Conservation (phyloP, 2,329 filamentous ascomycete genomes). For the Chrysoporthe cubensis region DNA sequence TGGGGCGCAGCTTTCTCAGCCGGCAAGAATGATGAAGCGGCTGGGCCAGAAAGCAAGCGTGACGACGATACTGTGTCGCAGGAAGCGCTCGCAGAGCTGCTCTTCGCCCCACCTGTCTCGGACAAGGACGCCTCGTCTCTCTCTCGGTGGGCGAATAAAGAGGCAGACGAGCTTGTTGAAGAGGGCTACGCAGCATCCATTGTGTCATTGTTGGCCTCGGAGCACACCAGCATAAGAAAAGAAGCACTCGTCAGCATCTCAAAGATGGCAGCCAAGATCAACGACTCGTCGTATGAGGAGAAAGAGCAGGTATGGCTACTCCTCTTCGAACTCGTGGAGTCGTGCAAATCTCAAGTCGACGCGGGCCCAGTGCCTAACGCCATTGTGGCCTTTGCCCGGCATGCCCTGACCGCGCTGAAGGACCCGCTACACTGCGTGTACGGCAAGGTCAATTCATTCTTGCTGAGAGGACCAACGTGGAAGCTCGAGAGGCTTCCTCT, state of each 20-base stretch:
- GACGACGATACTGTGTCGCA: slow-evolving; percentile 24
- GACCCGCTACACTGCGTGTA: slow-evolving; percentile 84
- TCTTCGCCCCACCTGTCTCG: slow-evolving; percentile 51
- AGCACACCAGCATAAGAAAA: slow-evolving; percentile 74
- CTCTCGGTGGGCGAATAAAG: slow-evolving; percentile 73
- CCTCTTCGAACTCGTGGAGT: slow-evolving; percentile 79
- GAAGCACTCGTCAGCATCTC: slow-evolving; percentile 74
- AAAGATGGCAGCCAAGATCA: slow-evolving; percentile 65
- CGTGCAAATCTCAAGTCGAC: slow-evolving; percentile 60
- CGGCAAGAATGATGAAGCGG: slow-evolving; percentile 24
- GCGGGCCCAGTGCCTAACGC: slow-evolving; percentile 69
- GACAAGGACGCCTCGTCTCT: slow-evolving; percentile 58
- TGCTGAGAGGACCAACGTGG: slow-evolving; percentile 80
- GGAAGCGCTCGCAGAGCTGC: slow-evolving; percentile 55
- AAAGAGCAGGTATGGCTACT: slow-evolving; percentile 80
- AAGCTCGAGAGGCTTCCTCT: slow-evolving; percentile 72
- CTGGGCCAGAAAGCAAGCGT: slow-evolving; percentile 33
- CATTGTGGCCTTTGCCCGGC: slow-evolving; percentile 74
- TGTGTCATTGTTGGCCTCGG: slow-evolving; percentile 75
- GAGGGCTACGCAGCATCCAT: slow-evolving; percentile 74
- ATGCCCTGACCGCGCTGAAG: slow-evolving; percentile 69
- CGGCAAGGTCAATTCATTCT: slow-evolving; percentile 81
- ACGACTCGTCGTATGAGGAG: slow-evolving; percentile 73
- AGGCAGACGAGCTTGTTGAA: slow-evolving; percentile 77
- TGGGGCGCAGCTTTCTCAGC: slow-evolving; percentile 28